Percentiles rank a stretch among this genome's conserved stretches.
These are phyloP conservation scores for Monosporascus sp. DNA, from an alignment of 2,329 filamentous ascomycete species.

Conservation along the genomic window DNA sequence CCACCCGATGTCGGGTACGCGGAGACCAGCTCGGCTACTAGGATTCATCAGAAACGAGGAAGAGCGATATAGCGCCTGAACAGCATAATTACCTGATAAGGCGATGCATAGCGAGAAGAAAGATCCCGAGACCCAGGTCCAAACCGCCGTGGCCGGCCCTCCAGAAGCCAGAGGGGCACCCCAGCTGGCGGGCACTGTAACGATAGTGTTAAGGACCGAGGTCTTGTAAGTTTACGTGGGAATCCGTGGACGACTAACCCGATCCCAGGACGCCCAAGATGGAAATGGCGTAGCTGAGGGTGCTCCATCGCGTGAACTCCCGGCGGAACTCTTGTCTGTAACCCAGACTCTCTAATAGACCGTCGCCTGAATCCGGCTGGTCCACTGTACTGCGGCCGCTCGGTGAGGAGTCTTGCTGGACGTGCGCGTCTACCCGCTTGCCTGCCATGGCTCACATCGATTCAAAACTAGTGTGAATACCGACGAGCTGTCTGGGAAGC, in stretches of 20 bases:
- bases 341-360: constrained; percentile 2
- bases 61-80: neutral
- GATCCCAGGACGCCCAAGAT: constrained; percentile 61
- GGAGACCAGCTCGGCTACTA: constrained; percentile 59
- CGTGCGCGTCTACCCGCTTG: too few species aligned
- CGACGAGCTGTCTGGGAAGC: too few species aligned
- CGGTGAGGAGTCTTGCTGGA: too few species aligned
- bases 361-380: neutral
- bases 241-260: neutral
- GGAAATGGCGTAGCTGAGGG: constrained; percentile 60
- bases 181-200: constrained; percentile 54
- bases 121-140: constrained; percentile 61
- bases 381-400: neutral
- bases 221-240: neutral
- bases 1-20: constrained; percentile 62
- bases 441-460: too few species aligned
- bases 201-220: neutral
- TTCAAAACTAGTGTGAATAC: too few species aligned
- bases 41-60: neutral
- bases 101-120: constrained; percentile 57
- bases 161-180: constrained; percentile 52
- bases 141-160: constrained; percentile 58
- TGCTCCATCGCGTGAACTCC: constrained; percentile 63
- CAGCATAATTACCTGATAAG: constrained; percentile 1
- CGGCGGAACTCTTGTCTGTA: constrained; percentile 48